Evolutionary conservation across 1,284 basidiomycete genomes (phyloP).

Genomic region (Inonotus obliquus): DNA sequence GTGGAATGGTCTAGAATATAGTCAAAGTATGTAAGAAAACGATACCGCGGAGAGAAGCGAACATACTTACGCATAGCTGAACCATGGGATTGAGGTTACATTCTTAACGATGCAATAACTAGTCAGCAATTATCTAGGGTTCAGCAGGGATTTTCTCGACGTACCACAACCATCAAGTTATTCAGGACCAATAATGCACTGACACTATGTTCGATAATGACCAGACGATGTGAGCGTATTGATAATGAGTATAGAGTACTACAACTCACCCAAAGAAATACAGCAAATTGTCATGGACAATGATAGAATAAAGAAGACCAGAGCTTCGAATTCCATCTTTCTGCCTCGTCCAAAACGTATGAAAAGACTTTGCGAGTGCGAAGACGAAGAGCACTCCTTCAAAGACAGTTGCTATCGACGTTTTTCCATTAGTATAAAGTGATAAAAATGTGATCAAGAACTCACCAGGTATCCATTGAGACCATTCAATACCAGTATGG

Average conservation of each 20-base stretch:
- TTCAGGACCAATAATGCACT: constrained; percentile 35
- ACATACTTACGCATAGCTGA: constrained; percentile 37
- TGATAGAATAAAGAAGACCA: constrained; percentile 25
- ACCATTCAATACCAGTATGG: constrained; percentile 43
- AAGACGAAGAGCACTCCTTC: constrained; percentile 34
- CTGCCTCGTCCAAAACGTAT: constrained; percentile 21
- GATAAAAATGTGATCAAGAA: constrained; percentile 18
- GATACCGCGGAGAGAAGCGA: background rate
- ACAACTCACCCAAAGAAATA: constrained; percentile 35
- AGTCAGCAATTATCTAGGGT: background rate
- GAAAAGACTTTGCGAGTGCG: constrained; percentile 32
- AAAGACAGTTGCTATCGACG: constrained; percentile 19
- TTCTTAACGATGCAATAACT: background rate
- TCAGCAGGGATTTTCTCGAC: constrained; percentile 15
- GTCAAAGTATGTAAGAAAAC: background rate
- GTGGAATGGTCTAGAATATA: constrained; percentile 37
- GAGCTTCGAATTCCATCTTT: background rate
- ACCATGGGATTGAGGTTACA: constrained; percentile 39
- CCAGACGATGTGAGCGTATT: background rate
- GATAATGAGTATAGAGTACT: background rate
- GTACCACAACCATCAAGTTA: constrained; percentile 41
- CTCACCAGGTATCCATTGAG: constrained; percentile 36
- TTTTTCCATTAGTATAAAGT: constrained; percentile 28
- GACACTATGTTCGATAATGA: constrained; percentile 22
- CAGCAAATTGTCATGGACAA: constrained; percentile 36